Base-by-base conservation (phyloP, 805 yeast genomes). In the Zygosaccharomyces bisporus region DNA sequence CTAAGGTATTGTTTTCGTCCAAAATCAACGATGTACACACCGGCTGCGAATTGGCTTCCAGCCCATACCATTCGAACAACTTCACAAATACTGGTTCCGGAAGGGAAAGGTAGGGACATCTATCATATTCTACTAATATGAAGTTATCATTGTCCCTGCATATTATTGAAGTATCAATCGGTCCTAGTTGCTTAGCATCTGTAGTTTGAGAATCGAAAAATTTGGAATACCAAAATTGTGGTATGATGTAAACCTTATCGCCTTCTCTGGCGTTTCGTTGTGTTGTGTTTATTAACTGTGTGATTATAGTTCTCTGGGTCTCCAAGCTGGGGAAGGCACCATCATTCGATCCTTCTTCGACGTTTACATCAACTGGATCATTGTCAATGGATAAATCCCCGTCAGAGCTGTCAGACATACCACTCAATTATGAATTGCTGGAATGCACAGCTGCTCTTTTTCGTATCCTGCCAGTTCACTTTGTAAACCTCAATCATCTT, bases 11-110 rank as follows among this genome's bases (percentile, higher is more conserved):
- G 21, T 54, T 52, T 5, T 57, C 60, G 30, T 64, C 66, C 9
- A 46, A 38, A 17, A 72, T 53, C 7, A 70, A 50, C 13, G 50
- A 55, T 3, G 80, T 69, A n/a, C 52, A 48, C 1, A 74, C 60
- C 0, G 74, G 69, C 5, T 49, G 47, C 4, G 73, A 66, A 4
- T 56, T 58, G 0, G 72, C 71, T 1, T 62, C 56, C 17, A 76
- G 40, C 0, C 84, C 85, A 58, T 80, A 81, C 81, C 83, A 77
- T 24, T 69, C 66, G 1, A 58, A 61, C 7, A 83, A 58, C 46
- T 67, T 56, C 2, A 67, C 54, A 51, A 77, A 81, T 2, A 75
- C 68, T 4, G 65, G 60, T 5, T 73, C 73, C 0, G 77, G 64
- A 0, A 82, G 61, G 0, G 69, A 55, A 42, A 63, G 29, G 46